Base-by-base conservation (phyloP, 441 rosid species). In the Brassica hybrid region DNA sequence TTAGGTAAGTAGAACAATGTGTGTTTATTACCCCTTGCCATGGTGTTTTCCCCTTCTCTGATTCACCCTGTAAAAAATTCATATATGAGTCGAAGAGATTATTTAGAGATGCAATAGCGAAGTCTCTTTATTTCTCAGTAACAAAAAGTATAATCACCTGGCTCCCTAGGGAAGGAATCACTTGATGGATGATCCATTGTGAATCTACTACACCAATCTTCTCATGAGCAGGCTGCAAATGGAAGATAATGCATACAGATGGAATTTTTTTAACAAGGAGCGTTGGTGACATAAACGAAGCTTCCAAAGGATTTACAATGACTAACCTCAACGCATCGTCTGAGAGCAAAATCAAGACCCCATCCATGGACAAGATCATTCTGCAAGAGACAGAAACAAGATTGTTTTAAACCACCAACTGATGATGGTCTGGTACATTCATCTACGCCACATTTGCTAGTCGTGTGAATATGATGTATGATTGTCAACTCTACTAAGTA, bases 171-270 rank as follows among this genome's bases (percentile, higher is more conserved):
- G 96, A 88, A 72, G 93, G 93, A 75, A 91, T 88, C 76, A 84
- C 88, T 88, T 89, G 86, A 84, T 89, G 96, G 79, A 89, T 78
- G 59, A 91, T 89, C 96, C 96, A 91, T 75, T 91, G 91, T 41
- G 93, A 91, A 88, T 91, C 96, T 63, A 91, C 88, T 43, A 91
- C 96, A 9, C 96, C 96, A 18, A 91, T 91, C 72, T 89, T 91
- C 79, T 91, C 92, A 73, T 91, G 89, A 3, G 93, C 96, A 52
- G 96, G 96, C 96, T 91, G 86, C 63, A 76, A 61, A 16, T 75
- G 17, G 43, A 67, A 64, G n/a, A n/a, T n/a, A n/a, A n/a, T 67
- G 1, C 67, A 75, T 6, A 56, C 38, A 5, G 3, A 69, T 17
- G 25, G n/a, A 61, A 32, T n/a, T 18, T 32, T 41, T 30, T 30